These are phyloP conservation scores for Trichoderma atrobrunneum DNA, from an alignment of 2,329 filamentous ascomycete species.

Conservation along the genomic window DNA sequence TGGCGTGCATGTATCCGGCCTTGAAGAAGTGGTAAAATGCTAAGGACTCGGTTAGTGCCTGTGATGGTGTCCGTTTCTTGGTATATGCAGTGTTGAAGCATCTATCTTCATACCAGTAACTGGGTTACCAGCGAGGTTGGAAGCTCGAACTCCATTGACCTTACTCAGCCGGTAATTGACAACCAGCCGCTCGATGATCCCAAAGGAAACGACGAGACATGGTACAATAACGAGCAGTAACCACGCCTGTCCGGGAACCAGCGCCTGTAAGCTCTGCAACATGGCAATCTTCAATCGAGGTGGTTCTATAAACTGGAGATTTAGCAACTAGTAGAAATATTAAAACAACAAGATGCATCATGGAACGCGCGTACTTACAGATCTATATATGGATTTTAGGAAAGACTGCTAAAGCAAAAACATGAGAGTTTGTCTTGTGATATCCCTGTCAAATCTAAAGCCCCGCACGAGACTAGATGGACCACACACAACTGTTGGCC, in stretches of 20 bases:
- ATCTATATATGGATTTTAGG: not conserved
- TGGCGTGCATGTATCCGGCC: slow-evolving; percentile 28
- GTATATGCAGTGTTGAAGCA: not conserved
- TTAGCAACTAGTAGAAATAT: not conserved
- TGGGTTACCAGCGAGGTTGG: not conserved
- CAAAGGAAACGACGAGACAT: not conserved
- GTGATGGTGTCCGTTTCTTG: not conserved
- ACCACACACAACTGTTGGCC: not conserved
- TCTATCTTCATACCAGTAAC: not conserved
- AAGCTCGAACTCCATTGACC: slow-evolving; percentile 7
- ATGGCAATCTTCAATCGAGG: not conserved
- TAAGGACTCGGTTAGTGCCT: not conserved
- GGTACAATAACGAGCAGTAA: not conserved
- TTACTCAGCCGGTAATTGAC: slow-evolving; percentile 5
- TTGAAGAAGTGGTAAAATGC: slow-evolving; percentile 8
- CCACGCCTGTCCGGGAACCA: not conserved
- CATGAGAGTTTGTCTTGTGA: not conserved
- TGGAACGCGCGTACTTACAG: not conserved
- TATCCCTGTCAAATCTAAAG: not conserved
- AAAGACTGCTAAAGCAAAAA: not conserved
- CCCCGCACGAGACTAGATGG: not conserved
- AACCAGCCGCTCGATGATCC: not conserved
- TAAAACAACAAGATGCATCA: not conserved
- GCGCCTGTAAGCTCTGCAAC: not conserved
- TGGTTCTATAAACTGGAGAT: not conserved